Conservation (phyloP, 768 basidiomycete genomes). For the Stropharia rugosoannulata region DNA sequence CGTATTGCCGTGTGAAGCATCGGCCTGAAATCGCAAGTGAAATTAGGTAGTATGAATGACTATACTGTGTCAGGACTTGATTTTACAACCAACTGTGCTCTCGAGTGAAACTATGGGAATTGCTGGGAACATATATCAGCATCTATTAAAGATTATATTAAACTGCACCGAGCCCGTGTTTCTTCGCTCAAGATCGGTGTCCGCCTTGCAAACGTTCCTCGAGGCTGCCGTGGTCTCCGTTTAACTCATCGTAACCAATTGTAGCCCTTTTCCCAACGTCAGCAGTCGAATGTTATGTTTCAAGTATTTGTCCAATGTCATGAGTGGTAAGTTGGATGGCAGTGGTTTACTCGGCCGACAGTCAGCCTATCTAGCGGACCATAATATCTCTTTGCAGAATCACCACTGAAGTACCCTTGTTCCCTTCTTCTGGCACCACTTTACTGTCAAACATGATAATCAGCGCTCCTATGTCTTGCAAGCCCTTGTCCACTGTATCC, state of each 20-base stretch:
- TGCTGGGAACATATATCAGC: conserved; percentile 4
- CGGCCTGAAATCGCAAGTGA: no score
- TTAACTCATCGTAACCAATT: conserved; percentile 17
- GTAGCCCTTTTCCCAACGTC: background rate
- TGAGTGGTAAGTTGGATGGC: no score
- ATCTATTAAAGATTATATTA: conserved; percentile 11
- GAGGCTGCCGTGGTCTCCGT: conserved; percentile 9
- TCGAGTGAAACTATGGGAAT: background rate
- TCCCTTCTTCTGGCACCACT: background rate
- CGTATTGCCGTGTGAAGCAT: no score
- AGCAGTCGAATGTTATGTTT: no score
- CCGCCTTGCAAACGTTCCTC: conserved; percentile 11
- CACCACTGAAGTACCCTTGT: background rate
- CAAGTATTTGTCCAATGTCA: no score
- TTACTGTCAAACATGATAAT: background rate
- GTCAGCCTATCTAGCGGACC: background rate
- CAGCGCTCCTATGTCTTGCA: background rate
- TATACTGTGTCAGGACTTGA: background rate
- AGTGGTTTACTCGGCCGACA: no score
- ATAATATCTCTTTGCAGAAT: background rate
- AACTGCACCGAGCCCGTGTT: conserved; percentile 1
- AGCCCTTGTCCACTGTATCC: background rate
- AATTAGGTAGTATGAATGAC: no score
- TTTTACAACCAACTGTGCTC: background rate
- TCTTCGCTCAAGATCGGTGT: conserved; percentile 2